Conservation (phyloP, 2,329 filamentous ascomycete species). For the Cryphonectria carpinicola region DNA sequence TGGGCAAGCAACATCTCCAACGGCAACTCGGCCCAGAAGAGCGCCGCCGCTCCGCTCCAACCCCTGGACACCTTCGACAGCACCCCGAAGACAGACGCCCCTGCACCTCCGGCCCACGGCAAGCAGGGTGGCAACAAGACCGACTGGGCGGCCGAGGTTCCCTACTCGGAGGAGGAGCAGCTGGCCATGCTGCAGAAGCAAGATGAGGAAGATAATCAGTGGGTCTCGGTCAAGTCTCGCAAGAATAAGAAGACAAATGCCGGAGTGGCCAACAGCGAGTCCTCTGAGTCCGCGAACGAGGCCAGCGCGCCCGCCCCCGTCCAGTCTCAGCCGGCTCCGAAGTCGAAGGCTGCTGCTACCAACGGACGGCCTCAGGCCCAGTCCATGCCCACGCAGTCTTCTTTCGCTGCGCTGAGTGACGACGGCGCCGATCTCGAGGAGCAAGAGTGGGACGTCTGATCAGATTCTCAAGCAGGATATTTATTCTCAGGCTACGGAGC, state of each 20-base stretch:
- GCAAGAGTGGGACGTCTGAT: constrained; percentile 57
- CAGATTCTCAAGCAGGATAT: neutral
- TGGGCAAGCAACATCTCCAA: constrained; percentile 47
- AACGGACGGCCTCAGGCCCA: constrained; percentile 38
- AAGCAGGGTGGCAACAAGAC: constrained; percentile 41
- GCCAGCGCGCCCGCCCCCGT: constrained; percentile 29
- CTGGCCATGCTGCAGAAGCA: constrained; percentile 61
- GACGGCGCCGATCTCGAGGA: constrained; percentile 46
- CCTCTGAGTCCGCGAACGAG: constrained; percentile 33
- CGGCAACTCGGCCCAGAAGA: constrained; percentile 48
- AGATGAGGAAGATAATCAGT: constrained; percentile 54
- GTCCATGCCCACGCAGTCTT: constrained; percentile 45
- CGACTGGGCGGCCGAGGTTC: constrained; percentile 51
- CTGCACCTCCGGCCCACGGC: constrained; percentile 39
- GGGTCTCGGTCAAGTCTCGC: constrained; percentile 61
- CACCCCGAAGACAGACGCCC: constrained; percentile 39
- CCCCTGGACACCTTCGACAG: constrained; percentile 63
- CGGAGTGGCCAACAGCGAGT: constrained; percentile 36
- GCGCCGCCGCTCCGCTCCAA: constrained; percentile 45
- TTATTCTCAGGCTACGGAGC: neutral
- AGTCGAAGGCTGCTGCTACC: constrained; percentile 32
- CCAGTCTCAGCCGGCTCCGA: constrained; percentile 31
- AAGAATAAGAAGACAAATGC: constrained; percentile 49
- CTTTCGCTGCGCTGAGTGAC: constrained; percentile 54
- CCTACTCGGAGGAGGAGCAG: constrained; percentile 67